Base-by-base conservation (phyloP, 768 basidiomycete genomes). In the Phallus indusiatus region DNA sequence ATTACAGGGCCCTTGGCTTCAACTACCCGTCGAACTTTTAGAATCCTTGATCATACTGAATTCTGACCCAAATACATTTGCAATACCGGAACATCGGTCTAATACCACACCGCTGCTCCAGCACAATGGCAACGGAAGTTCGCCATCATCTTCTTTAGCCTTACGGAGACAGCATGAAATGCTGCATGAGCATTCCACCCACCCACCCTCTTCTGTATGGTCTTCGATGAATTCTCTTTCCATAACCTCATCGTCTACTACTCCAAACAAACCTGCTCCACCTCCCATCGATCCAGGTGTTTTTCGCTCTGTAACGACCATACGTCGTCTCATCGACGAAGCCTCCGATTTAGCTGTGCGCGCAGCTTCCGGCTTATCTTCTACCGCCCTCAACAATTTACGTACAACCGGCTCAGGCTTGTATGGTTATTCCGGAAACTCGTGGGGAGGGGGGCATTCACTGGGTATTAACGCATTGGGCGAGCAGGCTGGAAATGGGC, bases 201-300 rank as follows among this genome's bases (percentile, higher is more conserved):
- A n/a, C n/a, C n/a, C n/a, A n/a, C 65, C 72, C 66, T 61, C 76
- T 69, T 60, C 70, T 64, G 60, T 67, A 47, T 65, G 71, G 22
- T 61, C 63, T 47, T 63, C 62, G 53, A 60, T 67, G 10, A 65
- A 67, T 61, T 56, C 73, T 21, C 18, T 52, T 59, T 64, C 72
- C 8, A 18, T 68, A 20, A 65, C 73, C 2, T 66, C 76, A 16
- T 74, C 79, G 20, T 74, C 79, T 36, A 73, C 77, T 1, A 74
- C 84, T 54, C 83, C 81, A 16, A 84, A 84, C 3, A 86, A 83
- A 61, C 80, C 86, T 1, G 80, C 83, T 0, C 92, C 92, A 0
- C 90, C 90, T 0, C 92, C 90, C 12, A 90, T 94, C 54, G 92
- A 94, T 66, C 90, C 90, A 0, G 90, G 89, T 46, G 89, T 91